Evolutionary conservation across 2,329 filamentous ascomycete genomes (phyloP).

Genomic region (Talaromyces sp.): DNA sequence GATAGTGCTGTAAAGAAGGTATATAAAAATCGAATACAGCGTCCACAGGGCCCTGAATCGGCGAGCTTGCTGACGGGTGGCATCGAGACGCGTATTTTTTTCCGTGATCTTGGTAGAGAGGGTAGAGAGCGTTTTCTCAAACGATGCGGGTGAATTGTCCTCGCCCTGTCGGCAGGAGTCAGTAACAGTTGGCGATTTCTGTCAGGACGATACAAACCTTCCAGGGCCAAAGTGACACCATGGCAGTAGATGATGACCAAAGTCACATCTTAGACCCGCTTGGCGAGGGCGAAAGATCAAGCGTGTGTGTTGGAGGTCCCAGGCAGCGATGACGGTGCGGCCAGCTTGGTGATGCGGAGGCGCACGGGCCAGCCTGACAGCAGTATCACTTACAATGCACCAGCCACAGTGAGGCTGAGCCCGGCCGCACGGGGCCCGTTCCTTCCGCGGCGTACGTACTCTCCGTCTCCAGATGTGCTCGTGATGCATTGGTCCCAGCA

Average conservation of each 20-base stretch:
- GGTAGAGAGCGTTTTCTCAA: constrained; percentile 82
- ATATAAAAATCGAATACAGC: constrained; percentile 83
- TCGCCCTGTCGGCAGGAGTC: constrained; percentile 53
- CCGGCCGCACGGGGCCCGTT: background rate
- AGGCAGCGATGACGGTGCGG: background rate
- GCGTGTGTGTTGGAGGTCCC: too few species aligned
- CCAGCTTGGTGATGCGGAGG: background rate
- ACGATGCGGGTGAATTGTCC: constrained; percentile 78
- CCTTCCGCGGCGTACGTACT: background rate
- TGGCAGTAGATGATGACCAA: constrained; percentile 27
- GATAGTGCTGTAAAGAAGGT: constrained; percentile 79
- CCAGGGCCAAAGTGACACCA: constrained; percentile 87
- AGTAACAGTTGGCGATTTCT: background rate
- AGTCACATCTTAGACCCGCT: background rate
- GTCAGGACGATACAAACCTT: constrained; percentile 47
- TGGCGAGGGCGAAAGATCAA: background rate
- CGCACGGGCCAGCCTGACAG: background rate
- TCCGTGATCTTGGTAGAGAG: constrained; percentile 78
- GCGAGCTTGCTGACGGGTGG: constrained; percentile 64
- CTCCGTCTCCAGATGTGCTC: background rate
- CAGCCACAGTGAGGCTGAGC: background rate
- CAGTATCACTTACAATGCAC: background rate
- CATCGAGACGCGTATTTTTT: constrained; percentile 68
- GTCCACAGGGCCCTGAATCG: constrained; percentile 82
- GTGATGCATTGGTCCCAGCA: constrained; percentile 4